Evolutionary conservation across 352 stramenopile species (phyloP), one percentile per base, ranked within the genome.

Genomic region (Pythium guiyangense): DNA sequence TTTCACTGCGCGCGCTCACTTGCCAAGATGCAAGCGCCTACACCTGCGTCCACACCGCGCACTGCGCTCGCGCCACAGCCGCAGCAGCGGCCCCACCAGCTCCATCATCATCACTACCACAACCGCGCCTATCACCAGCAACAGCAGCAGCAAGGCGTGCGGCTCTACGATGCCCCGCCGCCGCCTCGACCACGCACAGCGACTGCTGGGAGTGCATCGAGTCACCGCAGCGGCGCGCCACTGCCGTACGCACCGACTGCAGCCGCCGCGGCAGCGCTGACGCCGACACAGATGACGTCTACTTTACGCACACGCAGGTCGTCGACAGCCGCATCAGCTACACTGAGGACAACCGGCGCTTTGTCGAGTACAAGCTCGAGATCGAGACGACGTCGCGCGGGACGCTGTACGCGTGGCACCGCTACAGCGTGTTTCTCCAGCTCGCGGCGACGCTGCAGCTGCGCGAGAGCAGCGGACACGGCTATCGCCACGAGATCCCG

Each of bases 351-450:
- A 51, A 15, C 18, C 46, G 46, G 5, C 54, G 54, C 54, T 76
- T 81, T 52, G 72, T 81, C 51, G 69, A 81, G 69, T 81, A 77
- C 72, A 74, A 77, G 56, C 67, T 81, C 18, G 63, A 71, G 54
- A 74, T 81, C 37, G 72, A 81, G 47, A 78, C 69, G 27, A 69
- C 65, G 52, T 72, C 64, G 35, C 72, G 60, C 35, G 72, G 72
- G 34, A 71, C 64, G 29, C 56, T 81, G 22, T 81, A 59, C 39
- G 72, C 73, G 44, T 81, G 72, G 72, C 69, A 81, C 45, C 72
- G 72, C 20, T 78, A 78, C 63, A 74, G 64, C 50, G 74, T 69
- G 3, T 81, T 81, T 59, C 67, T 67, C 17, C 70, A 78, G 51
- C 56, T 81, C 11, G 72, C 64, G 31, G 62, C 55, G 15, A 74